Percentiles rank a stretch among this genome's conserved stretches.
Evolutionary conservation across 768 basidiomycete genomes (phyloP).

Genomic region (Pisolithus orientalis): DNA sequence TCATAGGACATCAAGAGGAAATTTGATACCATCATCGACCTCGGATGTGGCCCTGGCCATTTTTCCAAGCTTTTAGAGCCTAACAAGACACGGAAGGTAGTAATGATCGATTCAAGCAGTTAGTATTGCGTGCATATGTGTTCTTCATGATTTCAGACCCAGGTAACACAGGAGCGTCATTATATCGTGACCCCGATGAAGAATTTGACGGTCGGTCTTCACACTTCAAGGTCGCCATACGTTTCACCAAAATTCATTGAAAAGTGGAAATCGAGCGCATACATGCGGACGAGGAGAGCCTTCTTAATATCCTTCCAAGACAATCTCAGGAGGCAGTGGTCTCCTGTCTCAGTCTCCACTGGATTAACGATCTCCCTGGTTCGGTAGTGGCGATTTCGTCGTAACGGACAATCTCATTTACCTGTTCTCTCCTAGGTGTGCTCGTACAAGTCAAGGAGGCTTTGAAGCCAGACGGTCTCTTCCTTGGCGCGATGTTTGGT

Average conservation of each 20-base stretch:
- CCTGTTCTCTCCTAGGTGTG: constrained; percentile 43
- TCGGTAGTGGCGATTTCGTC: constrained; percentile 8
- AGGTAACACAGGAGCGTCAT: constrained; percentile 47
- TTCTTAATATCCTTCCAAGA: constrained; percentile 57
- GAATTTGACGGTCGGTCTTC: constrained; percentile 68
- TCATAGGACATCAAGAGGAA: constrained; percentile 84
- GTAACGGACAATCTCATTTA: background rate
- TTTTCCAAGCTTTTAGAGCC: constrained; percentile 76
- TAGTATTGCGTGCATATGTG: constrained; percentile 15
- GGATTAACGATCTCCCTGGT: constrained; percentile 98
- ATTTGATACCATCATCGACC: constrained; percentile 75
- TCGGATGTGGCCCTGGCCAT: constrained; percentile 89
- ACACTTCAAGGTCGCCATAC: background rate
- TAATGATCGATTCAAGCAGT: constrained; percentile 90
- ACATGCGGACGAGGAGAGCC: constrained; percentile 77
- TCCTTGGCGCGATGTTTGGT: constrained; percentile 91
- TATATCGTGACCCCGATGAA: constrained; percentile 71
- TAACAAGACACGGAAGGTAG: constrained; percentile 59
- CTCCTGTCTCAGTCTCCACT: constrained; percentile 88
- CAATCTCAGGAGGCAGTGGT: constrained; percentile 89
- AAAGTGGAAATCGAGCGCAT: constrained; percentile 74
- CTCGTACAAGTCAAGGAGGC: constrained; percentile 84
- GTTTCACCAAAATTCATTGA: constrained; percentile 2
- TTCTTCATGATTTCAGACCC: constrained; percentile 1
- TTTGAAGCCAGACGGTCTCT: constrained; percentile 86